These are phyloP conservation scores for Ogataea ramenticola DNA, from an alignment of 805 yeast genomes.

Conservation along the genomic window DNA sequence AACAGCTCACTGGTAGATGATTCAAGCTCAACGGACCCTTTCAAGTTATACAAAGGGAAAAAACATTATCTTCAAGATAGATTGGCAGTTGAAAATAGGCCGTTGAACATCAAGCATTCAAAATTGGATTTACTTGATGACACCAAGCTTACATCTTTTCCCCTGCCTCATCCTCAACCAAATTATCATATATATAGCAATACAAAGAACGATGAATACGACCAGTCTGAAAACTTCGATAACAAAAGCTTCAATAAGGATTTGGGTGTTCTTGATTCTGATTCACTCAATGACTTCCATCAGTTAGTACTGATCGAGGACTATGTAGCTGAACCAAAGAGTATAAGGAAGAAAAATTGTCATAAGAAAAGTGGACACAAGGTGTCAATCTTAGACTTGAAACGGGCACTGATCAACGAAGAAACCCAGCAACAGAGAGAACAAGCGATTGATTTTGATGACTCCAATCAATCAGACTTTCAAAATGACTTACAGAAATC, in stretches of 20 bases:
- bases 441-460: not conserved
- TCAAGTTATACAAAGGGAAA: not conserved
- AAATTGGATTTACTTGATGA: conserved; percentile 41
- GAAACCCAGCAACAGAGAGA: not conserved
- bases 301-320: conserved; percentile 45
- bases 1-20: not conserved
- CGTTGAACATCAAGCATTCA: conserved; percentile 17
- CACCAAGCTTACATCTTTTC: conserved; percentile 41
- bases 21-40: not conserved
- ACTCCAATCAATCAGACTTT: not conserved
- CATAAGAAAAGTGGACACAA: conserved; percentile 13
- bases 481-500: not conserved
- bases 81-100: not conserved
- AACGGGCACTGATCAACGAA: conserved; percentile 18
- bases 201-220: not conserved
- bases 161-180: conserved; percentile 41
- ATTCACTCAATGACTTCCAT: conserved; percentile 1
- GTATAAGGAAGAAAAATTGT: not conserved
- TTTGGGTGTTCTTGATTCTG: not conserved
- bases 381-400: conserved; percentile 28
- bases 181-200: not conserved
- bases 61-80: not conserved
- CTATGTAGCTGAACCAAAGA: conserved; percentile 32
- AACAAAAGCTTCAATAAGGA: too few species aligned
- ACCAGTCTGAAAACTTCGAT: not conserved